Evolutionary conservation across 2,329 filamentous ascomycete genomes (phyloP).

Genomic region (Aspergillus persii): DNA sequence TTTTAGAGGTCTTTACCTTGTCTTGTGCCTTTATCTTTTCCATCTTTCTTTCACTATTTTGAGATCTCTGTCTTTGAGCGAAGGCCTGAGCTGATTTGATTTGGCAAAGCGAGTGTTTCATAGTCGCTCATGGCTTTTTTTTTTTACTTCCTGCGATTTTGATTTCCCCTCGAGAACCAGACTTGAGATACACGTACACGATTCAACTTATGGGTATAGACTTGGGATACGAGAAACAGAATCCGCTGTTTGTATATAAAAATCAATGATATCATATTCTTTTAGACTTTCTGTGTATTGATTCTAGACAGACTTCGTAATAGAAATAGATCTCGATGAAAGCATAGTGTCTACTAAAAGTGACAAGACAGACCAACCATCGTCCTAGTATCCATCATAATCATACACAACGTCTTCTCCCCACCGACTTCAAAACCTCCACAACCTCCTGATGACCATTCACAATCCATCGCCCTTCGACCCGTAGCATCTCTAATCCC

Average conservation of each 20-base stretch:
- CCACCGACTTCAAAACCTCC: too few species aligned
- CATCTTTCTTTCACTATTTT: background rate
- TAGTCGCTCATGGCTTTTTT: background rate
- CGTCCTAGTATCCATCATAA: too few species aligned
- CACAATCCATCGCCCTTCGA: slow-evolving; percentile 17
- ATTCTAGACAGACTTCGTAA: too few species aligned
- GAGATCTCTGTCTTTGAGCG: background rate
- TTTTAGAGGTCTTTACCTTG: background rate
- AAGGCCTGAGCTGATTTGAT: background rate
- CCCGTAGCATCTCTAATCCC: slow-evolving; percentile 19
- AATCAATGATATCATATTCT: background rate
- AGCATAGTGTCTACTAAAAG: too few species aligned
- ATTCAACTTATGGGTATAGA: background rate
- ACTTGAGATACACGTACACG: background rate
- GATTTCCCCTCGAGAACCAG: background rate
- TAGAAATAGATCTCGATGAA: too few species aligned
- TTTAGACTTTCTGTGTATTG: background rate
- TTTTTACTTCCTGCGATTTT: background rate
- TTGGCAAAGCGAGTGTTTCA: background rate
- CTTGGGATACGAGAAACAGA: background rate
- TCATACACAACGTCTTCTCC: too few species aligned
- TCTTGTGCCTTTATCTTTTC: background rate
- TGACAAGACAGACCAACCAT: too few species aligned
- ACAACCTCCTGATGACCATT: too few species aligned
- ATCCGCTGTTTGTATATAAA: background rate